Base-by-base conservation (phyloP, 331 rosid species). In the Dryas integrifolia region DNA sequence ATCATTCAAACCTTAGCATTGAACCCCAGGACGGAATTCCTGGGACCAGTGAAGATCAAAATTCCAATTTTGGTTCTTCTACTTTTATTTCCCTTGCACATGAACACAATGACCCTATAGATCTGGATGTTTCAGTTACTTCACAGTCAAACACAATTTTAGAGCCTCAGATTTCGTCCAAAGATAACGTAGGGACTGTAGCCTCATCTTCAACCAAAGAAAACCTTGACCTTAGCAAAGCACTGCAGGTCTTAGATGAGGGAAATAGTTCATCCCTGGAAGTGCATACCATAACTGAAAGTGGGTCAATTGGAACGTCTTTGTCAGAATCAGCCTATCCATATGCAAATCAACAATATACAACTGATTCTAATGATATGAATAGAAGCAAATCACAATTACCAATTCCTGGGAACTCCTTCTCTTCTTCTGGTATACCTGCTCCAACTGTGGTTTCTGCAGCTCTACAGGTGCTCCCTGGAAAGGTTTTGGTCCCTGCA, bases 401-500 rank as follows among this genome's bases (percentile, higher is more conserved):
- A 73, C 76, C 86, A 62, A 80, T 52, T 69, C 82, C 86, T 84
- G 85, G 82, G 82, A 83, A 76, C 73, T 74, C 83, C 80, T 92
- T 87, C 88, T 88, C 96, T 79, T 82, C 90, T 79, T 90, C 93
- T 61, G 99, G 99, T 62, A 85, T 92, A 72, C 99, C 98, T 60
- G 99, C 99, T 79, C 99, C 99, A 79, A 85, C 96, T 79, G 72
- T 80, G 79, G 89, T 87, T 87, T 89, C 91, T 84, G 83, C 96
- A 76, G 89, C 90, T 84, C 79, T 78, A 52, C 86, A 87, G 74
- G 85, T 79, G 82, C 75, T 58, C 84, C 97, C 99, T 16, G 96
- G 97, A 80, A 95, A 92, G 86, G 92, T 91, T 73, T 80, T 95
- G 89, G 81, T 95, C 79, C 96, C 99, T 80, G 98, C 97, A 8